Conservation (phyloP, 768 basidiomycete species). For the Chlorophyllum brunneum region DNA sequence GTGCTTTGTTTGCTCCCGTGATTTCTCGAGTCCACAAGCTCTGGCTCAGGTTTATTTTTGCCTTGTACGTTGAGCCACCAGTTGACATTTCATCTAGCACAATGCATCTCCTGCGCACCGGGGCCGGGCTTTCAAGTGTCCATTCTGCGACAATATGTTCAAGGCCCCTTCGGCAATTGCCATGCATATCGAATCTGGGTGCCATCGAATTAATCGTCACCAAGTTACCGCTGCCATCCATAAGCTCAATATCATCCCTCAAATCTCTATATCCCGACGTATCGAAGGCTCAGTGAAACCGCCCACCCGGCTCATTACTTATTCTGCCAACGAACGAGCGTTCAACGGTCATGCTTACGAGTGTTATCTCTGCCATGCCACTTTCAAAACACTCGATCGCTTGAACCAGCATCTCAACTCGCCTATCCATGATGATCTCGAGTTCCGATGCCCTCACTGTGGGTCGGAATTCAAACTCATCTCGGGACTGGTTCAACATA, state of each 20-base stretch:
- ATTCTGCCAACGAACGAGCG: conserved; percentile 29
- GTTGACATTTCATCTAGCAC: conserved; percentile 22
- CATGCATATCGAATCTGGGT: conserved; percentile 61
- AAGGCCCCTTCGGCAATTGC: conserved; percentile 46
- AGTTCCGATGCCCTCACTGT: conserved; percentile 58
- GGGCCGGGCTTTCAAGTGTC: conserved; percentile 28
- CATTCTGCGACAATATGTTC: conserved; percentile 37
- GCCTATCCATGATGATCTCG: conserved; percentile 49
- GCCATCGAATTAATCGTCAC: conserved; percentile 43
- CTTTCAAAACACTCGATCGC: conserved; percentile 33
- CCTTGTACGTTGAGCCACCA: conserved; percentile 45
- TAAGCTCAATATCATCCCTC: conserved; percentile 45
- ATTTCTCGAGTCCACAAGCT: conserved; percentile 17
- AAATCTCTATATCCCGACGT: conserved; percentile 48
- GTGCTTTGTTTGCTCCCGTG: conserved; percentile 16
- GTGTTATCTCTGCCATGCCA: conserved; percentile 57
- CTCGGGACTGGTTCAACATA: conserved; percentile 59
- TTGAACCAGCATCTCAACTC: conserved; percentile 66
- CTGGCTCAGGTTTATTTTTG: conserved; percentile 40
- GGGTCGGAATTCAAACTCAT: conserved; percentile 40
- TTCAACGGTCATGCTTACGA: conserved; percentile 53
- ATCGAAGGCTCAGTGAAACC: conserved; percentile 29
- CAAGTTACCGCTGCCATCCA: conserved; percentile 43
- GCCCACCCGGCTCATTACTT: conserved; percentile 17
- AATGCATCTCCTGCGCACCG: conserved; percentile 39